Evolutionary conservation across 2,329 filamentous ascomycete species (phyloP).

Genomic region (Talaromyces verruculosus): DNA sequence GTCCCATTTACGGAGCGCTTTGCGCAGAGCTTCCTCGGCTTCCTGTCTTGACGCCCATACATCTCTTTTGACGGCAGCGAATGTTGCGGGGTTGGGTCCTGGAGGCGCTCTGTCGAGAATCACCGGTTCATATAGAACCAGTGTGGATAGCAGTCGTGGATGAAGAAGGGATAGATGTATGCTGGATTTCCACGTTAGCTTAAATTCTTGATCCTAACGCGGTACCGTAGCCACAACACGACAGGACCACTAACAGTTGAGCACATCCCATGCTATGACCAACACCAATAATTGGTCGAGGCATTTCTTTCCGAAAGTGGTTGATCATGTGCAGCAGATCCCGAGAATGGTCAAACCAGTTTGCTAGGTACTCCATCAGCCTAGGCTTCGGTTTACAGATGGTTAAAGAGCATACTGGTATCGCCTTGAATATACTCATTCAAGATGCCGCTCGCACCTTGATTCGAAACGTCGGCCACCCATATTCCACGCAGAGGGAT

Average conservation of each 20-base stretch:
- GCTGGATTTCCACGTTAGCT: not conserved
- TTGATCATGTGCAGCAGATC: conserved; percentile 64
- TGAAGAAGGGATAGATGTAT: conserved; percentile 11
- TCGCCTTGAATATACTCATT: conserved; percentile 73
- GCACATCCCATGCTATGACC: conserved; percentile 83
- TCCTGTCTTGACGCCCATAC: not conserved
- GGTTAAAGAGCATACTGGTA: conserved; percentile 46
- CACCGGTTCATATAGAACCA: conserved; percentile 8
- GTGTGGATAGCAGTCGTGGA: not conserved
- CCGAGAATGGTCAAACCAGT: conserved; percentile 75
- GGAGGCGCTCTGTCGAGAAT: not conserved
- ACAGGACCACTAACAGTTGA: conserved; percentile 48
- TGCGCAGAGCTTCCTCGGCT: conserved; percentile 15
- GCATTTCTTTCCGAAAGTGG: conserved; percentile 31
- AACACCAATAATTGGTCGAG: conserved; percentile 67
- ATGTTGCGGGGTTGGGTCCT: not conserved
- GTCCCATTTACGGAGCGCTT: conserved; percentile 22
- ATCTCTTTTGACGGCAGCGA: not conserved
- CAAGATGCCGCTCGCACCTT: conserved; percentile 70
- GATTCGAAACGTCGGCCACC: conserved; percentile 77
- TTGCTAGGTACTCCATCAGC: conserved; percentile 45
- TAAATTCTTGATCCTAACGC: not conserved
- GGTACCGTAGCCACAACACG: too few relatives aligned
- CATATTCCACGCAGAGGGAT: conserved; percentile 73
- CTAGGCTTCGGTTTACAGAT: not conserved